Evolutionary conservation across 306 rosid genomes (phyloP), one percentile per base, ranked within the genome.

Genomic region (Biancaea sappan): DNA sequence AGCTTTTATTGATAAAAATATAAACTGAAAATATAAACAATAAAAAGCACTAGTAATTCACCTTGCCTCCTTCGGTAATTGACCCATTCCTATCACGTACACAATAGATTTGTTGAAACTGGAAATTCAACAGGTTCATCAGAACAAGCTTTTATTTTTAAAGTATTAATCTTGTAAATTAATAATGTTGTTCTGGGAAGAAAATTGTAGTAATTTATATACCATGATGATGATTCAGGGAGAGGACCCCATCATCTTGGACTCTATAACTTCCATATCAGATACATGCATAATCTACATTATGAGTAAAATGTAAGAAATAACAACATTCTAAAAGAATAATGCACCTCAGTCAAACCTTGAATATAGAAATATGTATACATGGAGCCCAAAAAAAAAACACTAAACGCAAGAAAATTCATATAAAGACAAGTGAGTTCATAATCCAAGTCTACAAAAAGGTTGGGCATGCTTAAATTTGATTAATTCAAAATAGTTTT

Each of bases 51-150:
- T n/a, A 11, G 14, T 41, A 18, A 63, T 51, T 82, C 71, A 94
- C 99, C 97, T 92, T 85, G 80, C 99, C 90, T 61, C 99, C 99
- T 79, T 94, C 97, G 15, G 87, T 83, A 65, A 92, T 88, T 51
- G 84, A 58, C 19, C 99, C 99, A 63, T 83, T 40, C 78, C 79
- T 84, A 75, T 94, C 92, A 8, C 96, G 93, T 71, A 88, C 89
- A 35, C 99, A 94, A 71, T 91, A 69, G 67, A 88, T 87, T 88
- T 94, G 99, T 75, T 94, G 90, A 73, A 94, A 94, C 99, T 94
- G 77, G 54, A 77, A 43, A 56, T 61, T 34, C 43, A n/a, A 31
- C 44, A 32, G 3, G 15, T 31, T 24, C 25, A 26, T 14, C 50
- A 22, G 53, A 43, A 64, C 73, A 54, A 80, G 66, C 61, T 29